These are phyloP conservation scores for Acacia concinna DNA, from an alignment of 331 rosid genomes.

Conservation along the genomic window DNA sequence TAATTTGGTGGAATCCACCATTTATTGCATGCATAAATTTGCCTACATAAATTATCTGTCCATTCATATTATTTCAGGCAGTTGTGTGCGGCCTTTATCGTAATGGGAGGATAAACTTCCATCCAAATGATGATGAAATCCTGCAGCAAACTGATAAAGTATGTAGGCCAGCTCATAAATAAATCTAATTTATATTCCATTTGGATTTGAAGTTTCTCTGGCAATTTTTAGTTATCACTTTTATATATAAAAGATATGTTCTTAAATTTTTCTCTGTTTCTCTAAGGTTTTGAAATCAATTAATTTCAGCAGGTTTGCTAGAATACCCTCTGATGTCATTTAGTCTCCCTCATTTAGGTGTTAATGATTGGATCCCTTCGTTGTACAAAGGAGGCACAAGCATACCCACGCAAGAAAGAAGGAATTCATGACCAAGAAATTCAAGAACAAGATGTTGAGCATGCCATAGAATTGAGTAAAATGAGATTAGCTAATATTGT, in stretches of 20 bases:
- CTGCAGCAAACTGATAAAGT: conserved; percentile 86
- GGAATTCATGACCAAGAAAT: conserved; percentile 45
- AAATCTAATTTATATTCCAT: conserved; percentile 15
- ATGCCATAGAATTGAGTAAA: conserved; percentile 46
- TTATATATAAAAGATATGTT: background rate
- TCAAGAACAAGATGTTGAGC: conserved; percentile 41
- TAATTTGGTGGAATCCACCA: conserved; percentile 27
- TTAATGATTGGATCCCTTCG: conserved; percentile 71
- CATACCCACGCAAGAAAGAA: conserved; percentile 40
- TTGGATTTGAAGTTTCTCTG: background rate
- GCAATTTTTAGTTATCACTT: background rate
- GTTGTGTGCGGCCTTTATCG: conserved; percentile 90
- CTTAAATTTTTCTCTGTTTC: background rate
- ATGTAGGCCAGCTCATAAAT: conserved; percentile 32
- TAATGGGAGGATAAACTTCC: conserved; percentile 77
- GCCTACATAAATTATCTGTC: conserved; percentile 20
- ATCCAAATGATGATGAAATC: conserved; percentile 79
- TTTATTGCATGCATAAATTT: conserved; percentile 13
- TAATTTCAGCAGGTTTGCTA: background rate
- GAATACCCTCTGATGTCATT: conserved; percentile 14
- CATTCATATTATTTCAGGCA: conserved; percentile 60
- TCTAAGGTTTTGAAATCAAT: background rate
- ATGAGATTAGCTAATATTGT: conserved; percentile 58
- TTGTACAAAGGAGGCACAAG: conserved; percentile 37
- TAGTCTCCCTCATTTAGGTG: conserved; percentile 53